phyloP scores from a whole-genome alignment of 1,284 basidiomycete species.

The Malassezia slooffiae region DNA sequence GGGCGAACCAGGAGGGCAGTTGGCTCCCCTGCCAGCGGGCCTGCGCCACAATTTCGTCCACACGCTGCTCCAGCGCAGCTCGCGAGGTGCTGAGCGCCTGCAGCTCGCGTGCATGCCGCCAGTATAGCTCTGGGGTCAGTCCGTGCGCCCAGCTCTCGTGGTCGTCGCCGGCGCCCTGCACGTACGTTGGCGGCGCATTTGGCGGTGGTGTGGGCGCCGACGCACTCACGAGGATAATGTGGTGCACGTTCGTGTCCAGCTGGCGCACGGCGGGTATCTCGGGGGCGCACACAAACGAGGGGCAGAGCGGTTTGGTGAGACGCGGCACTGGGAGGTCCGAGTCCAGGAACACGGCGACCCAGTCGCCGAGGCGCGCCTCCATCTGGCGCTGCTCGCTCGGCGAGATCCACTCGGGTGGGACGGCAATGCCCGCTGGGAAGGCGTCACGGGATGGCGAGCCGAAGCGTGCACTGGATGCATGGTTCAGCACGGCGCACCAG shows the following conservation, averaged over 20 bases:
- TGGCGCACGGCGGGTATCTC: background rate
- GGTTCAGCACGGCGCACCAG: conserved; percentile 87
- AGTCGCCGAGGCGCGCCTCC: conserved; percentile 54
- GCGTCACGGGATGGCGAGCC: conserved; percentile 34
- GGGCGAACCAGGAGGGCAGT: conserved; percentile 2
- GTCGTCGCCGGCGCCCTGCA: conserved; percentile 80
- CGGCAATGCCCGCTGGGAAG: conserved; percentile 27
- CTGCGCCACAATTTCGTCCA: conserved; percentile 50
- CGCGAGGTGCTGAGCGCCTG: conserved; percentile 49
- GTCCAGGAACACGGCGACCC: conserved; percentile 57
- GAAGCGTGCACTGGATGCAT: conserved; percentile 49
- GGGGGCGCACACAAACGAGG: conserved; percentile 55
- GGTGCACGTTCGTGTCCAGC: background rate
- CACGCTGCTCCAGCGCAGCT: conserved; percentile 51
- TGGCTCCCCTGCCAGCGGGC: conserved; percentile 1
- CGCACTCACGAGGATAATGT: conserved; percentile 10
- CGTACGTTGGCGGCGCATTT: conserved; percentile 53
- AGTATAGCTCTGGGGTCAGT: conserved; percentile 62
- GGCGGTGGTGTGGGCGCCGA: conserved; percentile 53
- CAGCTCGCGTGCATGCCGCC: conserved; percentile 55
- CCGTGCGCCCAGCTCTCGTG: conserved; percentile 76
- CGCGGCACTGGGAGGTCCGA: conserved; percentile 39
- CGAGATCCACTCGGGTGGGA: conserved; percentile 40
- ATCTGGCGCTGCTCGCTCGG: conserved; percentile 62
- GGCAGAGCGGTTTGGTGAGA: conserved; percentile 54